A percentile compares a stretch with the other conserved stretches of the same genome.
Evolutionary conservation across 1,139 yeast genomes (phyloP).

Genomic region (Kodamaea derodonti): DNA sequence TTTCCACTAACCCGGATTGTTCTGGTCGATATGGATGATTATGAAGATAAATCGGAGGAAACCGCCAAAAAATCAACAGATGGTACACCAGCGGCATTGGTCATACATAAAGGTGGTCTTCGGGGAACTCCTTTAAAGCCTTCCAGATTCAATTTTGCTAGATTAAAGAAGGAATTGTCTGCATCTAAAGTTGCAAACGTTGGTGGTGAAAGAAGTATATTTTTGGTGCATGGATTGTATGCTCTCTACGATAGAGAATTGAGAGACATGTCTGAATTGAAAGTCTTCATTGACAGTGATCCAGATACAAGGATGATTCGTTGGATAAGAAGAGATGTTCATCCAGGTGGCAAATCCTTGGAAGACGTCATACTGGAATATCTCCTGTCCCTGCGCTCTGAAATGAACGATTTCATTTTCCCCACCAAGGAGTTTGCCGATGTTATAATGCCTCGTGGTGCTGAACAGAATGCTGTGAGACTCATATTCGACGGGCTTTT

Average conservation of each 20-base stretch:
- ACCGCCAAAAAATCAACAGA: slow-evolving; percentile 11
- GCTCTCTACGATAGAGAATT: slow-evolving; percentile 66
- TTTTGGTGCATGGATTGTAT: slow-evolving; percentile 74
- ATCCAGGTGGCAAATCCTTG: slow-evolving; percentile 23
- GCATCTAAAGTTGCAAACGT: slow-evolving; percentile 8
- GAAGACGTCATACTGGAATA: slow-evolving; percentile 56
- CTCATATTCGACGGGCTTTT: slow-evolving; percentile 74
- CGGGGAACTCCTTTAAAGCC: slow-evolving; percentile 30
- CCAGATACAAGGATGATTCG: slow-evolving; percentile 79
- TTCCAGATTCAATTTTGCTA: slow-evolving; percentile 35
- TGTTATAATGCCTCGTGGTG: slow-evolving; percentile 74
- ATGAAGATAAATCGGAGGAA: slow-evolving; percentile 12
- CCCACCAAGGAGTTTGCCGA: slow-evolving; percentile 82
- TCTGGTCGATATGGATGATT: slow-evolving; percentile 27
- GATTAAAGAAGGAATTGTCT: slow-evolving; percentile 17
- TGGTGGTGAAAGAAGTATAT: slow-evolving; percentile 19
- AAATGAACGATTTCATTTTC: slow-evolving; percentile 68
- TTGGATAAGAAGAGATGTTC: slow-evolving; percentile 55
- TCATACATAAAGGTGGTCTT: slow-evolving; percentile 19
- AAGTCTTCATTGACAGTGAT: slow-evolving; percentile 80
- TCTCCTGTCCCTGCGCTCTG: slow-evolving; percentile 65
- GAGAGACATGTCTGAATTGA: slow-evolving; percentile 57
- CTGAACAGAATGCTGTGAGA: slow-evolving; percentile 57
- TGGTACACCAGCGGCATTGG: slow-evolving; percentile 30
- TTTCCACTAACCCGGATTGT: slow-evolving; percentile 20